phyloP scores from a whole-genome alignment of 371 early-diverging fungal species.

The Dentiscutata heterogama region DNA sequence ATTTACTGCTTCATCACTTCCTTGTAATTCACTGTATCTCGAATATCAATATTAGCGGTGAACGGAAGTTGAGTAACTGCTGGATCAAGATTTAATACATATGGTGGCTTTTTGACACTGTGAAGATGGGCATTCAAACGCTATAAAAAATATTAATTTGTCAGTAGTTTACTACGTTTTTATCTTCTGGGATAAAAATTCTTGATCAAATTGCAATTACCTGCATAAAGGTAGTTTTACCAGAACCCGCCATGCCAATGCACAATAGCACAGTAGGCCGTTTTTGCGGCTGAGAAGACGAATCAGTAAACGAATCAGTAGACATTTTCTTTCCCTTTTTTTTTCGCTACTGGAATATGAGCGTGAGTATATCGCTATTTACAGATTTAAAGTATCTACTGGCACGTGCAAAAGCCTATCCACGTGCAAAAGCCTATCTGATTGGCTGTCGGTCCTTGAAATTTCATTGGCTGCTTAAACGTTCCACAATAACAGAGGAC shows the following conservation, averaged over 20 bases:
- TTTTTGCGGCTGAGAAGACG: constrained; percentile 48
- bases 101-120: constrained; percentile 79
- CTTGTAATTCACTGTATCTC: constrained; percentile 98
- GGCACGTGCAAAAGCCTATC: too few species aligned
- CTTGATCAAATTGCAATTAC: constrained; percentile 54
- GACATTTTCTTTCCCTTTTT: neutral
- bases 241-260: constrained; percentile 99
- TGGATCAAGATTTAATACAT: constrained; percentile 98
- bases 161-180: too few species aligned
- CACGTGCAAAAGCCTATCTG: too few species aligned
- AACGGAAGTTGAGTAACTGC: constrained; percentile 95
- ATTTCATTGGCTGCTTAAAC: too few species aligned
- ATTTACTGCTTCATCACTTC: constrained; percentile 98
- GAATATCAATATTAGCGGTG: constrained; percentile 97
- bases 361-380: too few species aligned
- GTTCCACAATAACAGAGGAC: too few species aligned
- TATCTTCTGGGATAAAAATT: constrained; percentile 28
- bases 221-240: constrained; percentile 99
- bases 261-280: constrained; percentile 86
- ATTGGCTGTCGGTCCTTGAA: too few species aligned
- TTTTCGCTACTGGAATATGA: too few species aligned
- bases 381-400: too few species aligned
- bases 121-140: constrained; percentile 91
- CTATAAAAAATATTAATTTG: constrained; percentile 56
- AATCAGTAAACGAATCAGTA: too few species aligned